These are phyloP conservation scores for Gossypium aridum DNA, from an alignment of 441 rosid species.

Conservation along the genomic window DNA sequence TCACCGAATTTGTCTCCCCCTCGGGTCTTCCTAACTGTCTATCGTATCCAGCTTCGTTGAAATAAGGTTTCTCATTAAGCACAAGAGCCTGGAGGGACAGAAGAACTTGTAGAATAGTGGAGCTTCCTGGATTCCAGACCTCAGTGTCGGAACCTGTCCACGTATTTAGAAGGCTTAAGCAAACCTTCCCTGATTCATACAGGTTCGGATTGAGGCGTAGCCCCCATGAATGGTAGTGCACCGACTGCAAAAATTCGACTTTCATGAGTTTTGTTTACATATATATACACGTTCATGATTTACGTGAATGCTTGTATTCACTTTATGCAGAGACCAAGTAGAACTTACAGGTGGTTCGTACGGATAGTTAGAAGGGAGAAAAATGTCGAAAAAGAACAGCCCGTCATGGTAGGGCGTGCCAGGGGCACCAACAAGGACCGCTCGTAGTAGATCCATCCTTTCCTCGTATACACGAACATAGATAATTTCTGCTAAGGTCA, in stretches of 20 bases:
- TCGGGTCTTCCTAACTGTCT: slow-evolving; percentile 74
- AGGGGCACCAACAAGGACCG: slow-evolving; percentile 71
- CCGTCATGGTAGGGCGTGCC: slow-evolving; percentile 93
- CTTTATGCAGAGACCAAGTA: background rate
- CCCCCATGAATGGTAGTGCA: slow-evolving; percentile 82
- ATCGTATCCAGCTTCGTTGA: slow-evolving; percentile 94
- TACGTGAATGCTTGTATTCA: background rate
- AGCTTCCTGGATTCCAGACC: slow-evolving; percentile 76
- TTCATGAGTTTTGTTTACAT: background rate
- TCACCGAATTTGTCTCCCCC: slow-evolving; percentile 84
- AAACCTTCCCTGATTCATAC: slow-evolving; percentile 85
- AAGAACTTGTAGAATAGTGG: slow-evolving; percentile 85
- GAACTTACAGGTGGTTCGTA: slow-evolving; percentile 82
- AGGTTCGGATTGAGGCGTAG: slow-evolving; percentile 87
- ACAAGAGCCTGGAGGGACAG: slow-evolving; percentile 94
- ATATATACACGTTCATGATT: background rate
- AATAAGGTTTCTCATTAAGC: slow-evolving; percentile 90
- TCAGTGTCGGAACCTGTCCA: slow-evolving; percentile 85
- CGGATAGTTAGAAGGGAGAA: slow-evolving; percentile 81
- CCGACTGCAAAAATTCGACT: slow-evolving; percentile 43
- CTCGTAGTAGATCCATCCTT: slow-evolving; percentile 79
- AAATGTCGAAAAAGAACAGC: slow-evolving; percentile 82
- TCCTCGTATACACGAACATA: slow-evolving; percentile 76
- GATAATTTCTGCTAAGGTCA: slow-evolving; percentile 52
- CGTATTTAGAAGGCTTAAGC: slow-evolving; percentile 87